Percentiles rank a stretch among this genome's conserved stretches.
phyloP scores from a whole-genome alignment of 2,329 filamentous ascomycete genomes.

The Penicillium crustosum region DNA sequence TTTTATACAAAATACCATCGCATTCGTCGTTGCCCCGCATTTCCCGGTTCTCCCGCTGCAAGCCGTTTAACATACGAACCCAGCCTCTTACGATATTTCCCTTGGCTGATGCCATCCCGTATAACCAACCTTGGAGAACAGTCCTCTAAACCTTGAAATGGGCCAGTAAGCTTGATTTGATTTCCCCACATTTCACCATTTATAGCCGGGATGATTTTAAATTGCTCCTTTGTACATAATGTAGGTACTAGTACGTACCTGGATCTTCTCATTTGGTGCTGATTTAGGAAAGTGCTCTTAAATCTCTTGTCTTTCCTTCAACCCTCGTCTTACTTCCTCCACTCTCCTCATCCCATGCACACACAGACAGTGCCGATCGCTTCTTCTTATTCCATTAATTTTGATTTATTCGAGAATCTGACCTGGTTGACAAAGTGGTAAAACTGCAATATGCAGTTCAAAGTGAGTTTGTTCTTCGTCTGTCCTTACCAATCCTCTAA shows the following conservation, averaged over 20 bases:
- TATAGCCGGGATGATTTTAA: slow-evolving; percentile 1
- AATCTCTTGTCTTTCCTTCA: neutral
- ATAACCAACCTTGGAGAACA: neutral
- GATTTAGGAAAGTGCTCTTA: slow-evolving; percentile 1
- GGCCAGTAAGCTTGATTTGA: slow-evolving; percentile 7
- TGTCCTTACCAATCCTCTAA: slow-evolving; percentile 1
- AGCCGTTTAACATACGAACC: neutral
- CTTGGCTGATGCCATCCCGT: slow-evolving; percentile 6
- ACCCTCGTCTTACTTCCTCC: neutral
- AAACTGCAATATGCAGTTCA: slow-evolving; percentile 21
- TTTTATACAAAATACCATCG: neutral
- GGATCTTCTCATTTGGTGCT: slow-evolving; percentile 11
- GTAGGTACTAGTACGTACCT: slow-evolving; percentile 3
- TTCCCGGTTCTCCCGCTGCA: neutral
- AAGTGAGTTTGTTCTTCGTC: slow-evolving; percentile 10
- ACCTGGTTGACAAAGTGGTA: slow-evolving; percentile 1
- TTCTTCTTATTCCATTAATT: neutral
- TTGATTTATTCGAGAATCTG: neutral
- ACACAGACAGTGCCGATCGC: neutral
- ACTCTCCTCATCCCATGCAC: neutral
- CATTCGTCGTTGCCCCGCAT: neutral
- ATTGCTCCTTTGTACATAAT: neutral
- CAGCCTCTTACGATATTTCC: slow-evolving; percentile 11
- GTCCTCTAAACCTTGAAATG: neutral
- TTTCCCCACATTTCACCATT: slow-evolving; percentile 18